Evolutionary conservation across 257 asterid species (phyloP).

Genomic region (Echites panduratus): DNA sequence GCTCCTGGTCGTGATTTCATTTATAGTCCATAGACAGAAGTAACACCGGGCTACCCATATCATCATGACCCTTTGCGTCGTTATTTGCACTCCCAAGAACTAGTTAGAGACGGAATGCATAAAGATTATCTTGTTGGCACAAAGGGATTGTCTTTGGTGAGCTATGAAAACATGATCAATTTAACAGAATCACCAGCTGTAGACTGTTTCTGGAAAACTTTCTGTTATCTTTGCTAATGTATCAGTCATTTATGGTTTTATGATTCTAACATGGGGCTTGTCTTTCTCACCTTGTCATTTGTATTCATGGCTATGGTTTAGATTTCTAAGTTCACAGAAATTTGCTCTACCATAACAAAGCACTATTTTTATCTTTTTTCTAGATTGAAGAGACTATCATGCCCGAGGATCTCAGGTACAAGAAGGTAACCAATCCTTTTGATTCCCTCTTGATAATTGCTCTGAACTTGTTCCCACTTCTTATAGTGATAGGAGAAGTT

Average conservation of each 20-base stretch:
- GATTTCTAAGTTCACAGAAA: background rate
- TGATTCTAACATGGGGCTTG: background rate
- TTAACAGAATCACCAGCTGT: background rate
- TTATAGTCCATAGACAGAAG: background rate
- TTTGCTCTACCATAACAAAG: background rate
- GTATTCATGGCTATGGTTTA: too few relatives aligned
- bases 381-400: slow-evolving; percentile 79
- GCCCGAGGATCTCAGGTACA: slow-evolving; percentile 81
- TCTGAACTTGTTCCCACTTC: background rate
- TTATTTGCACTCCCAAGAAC: background rate
- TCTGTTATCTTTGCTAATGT: background rate
- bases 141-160: background rate
- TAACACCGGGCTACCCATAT: background rate
- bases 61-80: background rate
- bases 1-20: too few relatives aligned
- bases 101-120: background rate
- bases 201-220: background rate
- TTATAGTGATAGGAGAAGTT: background rate
- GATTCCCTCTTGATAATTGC: background rate
- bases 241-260: background rate
- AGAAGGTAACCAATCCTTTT: slow-evolving; percentile 49
- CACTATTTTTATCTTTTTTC: background rate
- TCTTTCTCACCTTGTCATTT: background rate
- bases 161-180: background rate
- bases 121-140: background rate